These are phyloP conservation scores for Alliaria petiolata DNA, from an alignment of 345 rosid species.

Conservation along the genomic window DNA sequence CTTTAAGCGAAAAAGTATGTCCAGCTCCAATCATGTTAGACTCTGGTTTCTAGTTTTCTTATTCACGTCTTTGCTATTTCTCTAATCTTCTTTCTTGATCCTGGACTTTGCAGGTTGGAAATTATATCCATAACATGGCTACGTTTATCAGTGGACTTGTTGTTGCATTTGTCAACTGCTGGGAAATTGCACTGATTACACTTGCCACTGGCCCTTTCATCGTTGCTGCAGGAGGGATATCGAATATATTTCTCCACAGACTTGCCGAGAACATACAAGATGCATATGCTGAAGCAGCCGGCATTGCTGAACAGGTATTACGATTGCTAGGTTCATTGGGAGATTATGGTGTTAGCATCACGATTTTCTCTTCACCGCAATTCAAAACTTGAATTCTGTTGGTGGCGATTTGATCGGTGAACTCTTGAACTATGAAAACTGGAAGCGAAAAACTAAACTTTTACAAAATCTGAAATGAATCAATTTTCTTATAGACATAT, in stretches of 20 bases:
- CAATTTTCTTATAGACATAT: neutral
- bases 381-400: constrained; percentile 1
- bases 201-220: constrained; percentile 93
- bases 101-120: constrained; percentile 65
- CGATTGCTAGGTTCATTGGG: constrained; percentile 9
- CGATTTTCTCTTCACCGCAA: neutral
- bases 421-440: neutral
- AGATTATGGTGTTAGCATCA: neutral
- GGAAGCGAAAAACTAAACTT: neutral
- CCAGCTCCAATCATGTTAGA: constrained; percentile 15
- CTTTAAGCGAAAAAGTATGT: constrained; percentile 89
- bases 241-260: constrained; percentile 91
- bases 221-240: constrained; percentile 97
- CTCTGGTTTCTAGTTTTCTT: neutral
- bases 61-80: neutral
- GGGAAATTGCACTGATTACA: constrained; percentile 89
- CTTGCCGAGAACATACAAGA: constrained; percentile 98
- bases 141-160: constrained; percentile 89
- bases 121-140: constrained; percentile 97
- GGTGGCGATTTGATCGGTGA: constrained; percentile 3
- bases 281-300: constrained; percentile 97
- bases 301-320: constrained; percentile 94
- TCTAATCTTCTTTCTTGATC: neutral
- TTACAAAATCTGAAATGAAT: neutral
- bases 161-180: constrained; percentile 86